These are phyloP conservation scores for Dittrichia graveolens DNA, from an alignment of 129 eudicot genomes.

Conservation along the genomic window DNA sequence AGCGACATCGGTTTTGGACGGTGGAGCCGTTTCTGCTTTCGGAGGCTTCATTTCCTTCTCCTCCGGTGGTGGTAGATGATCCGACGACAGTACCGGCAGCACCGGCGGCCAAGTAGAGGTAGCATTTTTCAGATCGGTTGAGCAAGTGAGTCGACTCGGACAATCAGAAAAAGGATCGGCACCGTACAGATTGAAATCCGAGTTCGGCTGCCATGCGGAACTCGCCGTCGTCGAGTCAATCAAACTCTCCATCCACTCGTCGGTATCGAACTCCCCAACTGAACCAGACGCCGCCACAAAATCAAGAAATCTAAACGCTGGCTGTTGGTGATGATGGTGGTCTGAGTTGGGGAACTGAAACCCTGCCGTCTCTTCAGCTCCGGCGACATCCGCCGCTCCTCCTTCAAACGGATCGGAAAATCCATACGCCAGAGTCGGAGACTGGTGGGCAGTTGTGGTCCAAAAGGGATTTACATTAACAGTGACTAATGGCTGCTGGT, in stretches of 20 bases:
- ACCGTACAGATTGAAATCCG: conserved; percentile 59
- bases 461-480: conserved; percentile 51
- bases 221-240: conserved; percentile 71
- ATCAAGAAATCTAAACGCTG: conserved; percentile 66
- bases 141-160: conserved; percentile 52
- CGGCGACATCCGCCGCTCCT: conserved; percentile 35
- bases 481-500: conserved; percentile 47
- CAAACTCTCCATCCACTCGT: conserved; percentile 99
- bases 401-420: conserved; percentile 73
- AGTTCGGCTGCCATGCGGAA: conserved; percentile 66
- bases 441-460: conserved; percentile 48
- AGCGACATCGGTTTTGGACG: conserved; percentile 29
- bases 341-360: conserved; percentile 65
- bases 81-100: conserved; percentile 19
- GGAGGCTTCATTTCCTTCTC: conserved; percentile 30
- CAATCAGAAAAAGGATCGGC: conserved; percentile 68
- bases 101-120: conserved; percentile 49
- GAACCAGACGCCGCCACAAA: conserved; percentile 63
- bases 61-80: conserved; percentile 12
- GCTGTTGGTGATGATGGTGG: conserved; percentile 40
- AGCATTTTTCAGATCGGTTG: conserved; percentile 58
- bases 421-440: conserved; percentile 44
- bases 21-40: conserved; percentile 16
- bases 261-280: conserved; percentile 80
- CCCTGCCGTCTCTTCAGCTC: conserved; percentile 41